phyloP scores from a whole-genome alignment of 2,329 filamentous ascomycete species.

The Zalaria sp. region DNA sequence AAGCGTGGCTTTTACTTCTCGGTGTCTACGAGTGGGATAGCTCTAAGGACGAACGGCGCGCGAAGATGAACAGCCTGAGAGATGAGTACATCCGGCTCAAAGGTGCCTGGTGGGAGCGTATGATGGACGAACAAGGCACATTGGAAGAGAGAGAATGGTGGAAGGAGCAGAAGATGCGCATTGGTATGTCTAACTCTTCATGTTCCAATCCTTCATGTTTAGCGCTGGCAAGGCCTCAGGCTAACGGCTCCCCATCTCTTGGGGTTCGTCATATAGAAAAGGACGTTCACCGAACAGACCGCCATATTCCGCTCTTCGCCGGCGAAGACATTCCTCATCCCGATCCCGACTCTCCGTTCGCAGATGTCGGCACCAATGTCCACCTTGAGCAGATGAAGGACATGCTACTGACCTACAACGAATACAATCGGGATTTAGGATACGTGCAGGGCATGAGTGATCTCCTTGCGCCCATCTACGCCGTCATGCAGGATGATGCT shows the following conservation, averaged over 20 bases:
- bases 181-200: slow-evolving; percentile 49
- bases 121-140: slow-evolving; percentile 68
- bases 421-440: slow-evolving; percentile 88
- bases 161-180: slow-evolving; percentile 84
- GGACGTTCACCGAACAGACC: slow-evolving; percentile 93
- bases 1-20: slow-evolving; percentile 89
- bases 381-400: slow-evolving; percentile 99
- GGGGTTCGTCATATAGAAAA: slow-evolving; percentile 61
- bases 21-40: slow-evolving; percentile 92
- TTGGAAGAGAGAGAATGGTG: slow-evolving; percentile 85
- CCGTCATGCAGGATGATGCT: slow-evolving; percentile 93
- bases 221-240: slow-evolving; percentile 4
- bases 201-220: not conserved
- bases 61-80: slow-evolving; percentile 66
- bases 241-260: slow-evolving; percentile 39
- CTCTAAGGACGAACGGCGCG: slow-evolving; percentile 69
- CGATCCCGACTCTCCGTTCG: slow-evolving; percentile 89
- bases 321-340: slow-evolving; percentile 95
- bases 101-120: slow-evolving; percentile 88
- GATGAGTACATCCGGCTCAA: slow-evolving; percentile 94
- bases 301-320: slow-evolving; percentile 85
- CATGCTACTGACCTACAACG: slow-evolving; percentile 96
- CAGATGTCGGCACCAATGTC: slow-evolving; percentile 84
- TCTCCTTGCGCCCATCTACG: slow-evolving; percentile 87
- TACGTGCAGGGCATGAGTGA: slow-evolving; percentile 99